Evolutionary conservation across 176 grass and related monocot genomes (phyloP).

Genomic region (Carex parvula): DNA sequence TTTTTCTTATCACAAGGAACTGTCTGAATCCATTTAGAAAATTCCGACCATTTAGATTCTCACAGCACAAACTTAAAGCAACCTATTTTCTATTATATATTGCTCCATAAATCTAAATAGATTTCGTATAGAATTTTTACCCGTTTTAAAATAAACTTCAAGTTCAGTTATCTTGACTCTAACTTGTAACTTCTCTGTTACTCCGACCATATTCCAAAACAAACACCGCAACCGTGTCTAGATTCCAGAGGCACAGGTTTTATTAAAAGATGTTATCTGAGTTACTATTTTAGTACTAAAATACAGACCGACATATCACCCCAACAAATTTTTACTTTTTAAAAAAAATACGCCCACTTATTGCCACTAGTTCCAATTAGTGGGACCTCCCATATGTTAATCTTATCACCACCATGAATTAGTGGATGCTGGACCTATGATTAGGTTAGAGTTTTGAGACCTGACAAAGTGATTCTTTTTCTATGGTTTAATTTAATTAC

Average conservation of each 20-base stretch:
- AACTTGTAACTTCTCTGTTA: not conserved
- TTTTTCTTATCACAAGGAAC: too few species aligned
- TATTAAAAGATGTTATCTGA: constrained; percentile 31
- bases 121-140: too few species aligned
- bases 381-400: constrained; percentile 20
- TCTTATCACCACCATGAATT: constrained; percentile 23
- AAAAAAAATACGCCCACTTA: constrained; percentile 5
- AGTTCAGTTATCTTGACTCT: too few species aligned
- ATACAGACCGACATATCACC: constrained; percentile 19
- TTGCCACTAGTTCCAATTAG: constrained; percentile 26
- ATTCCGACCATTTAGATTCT: too few species aligned
- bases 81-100: too few species aligned
- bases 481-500: not conserved
- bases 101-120: too few species aligned
- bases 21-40: too few species aligned
- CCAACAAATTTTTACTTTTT: not conserved
- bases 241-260: constrained; percentile 12
- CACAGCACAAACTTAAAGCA: too few species aligned
- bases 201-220: constrained; percentile 6
- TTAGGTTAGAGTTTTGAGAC: constrained; percentile 19
- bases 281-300: constrained; percentile 7
- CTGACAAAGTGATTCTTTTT: constrained; percentile 29
- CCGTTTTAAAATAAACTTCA: too few species aligned
- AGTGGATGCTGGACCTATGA: constrained; percentile 25
- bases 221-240: not conserved